phyloP scores from a whole-genome alignment of 2,329 filamentous ascomycete species.

The Moelleriella libera region DNA sequence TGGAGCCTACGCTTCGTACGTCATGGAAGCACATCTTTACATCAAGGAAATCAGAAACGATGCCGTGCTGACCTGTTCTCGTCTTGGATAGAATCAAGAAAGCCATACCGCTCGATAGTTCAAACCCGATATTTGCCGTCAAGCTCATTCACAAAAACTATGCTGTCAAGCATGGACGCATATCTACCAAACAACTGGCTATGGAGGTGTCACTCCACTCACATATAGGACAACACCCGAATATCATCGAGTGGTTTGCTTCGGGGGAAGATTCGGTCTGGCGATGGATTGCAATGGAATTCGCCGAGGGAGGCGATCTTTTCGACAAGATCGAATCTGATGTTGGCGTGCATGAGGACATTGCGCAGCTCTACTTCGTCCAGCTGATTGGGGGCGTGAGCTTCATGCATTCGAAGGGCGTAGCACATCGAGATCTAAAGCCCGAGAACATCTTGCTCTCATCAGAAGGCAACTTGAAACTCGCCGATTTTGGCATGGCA shows the following conservation, averaged over 20 bases:
- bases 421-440: constrained; percentile 83
- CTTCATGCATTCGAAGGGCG: constrained; percentile 92
- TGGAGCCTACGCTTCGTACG: constrained; percentile 91
- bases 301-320: constrained; percentile 84
- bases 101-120: constrained; percentile 57
- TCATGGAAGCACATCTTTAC: constrained; percentile 4
- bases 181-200: constrained; percentile 76
- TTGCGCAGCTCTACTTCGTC: constrained; percentile 91
- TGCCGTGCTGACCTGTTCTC: neutral
- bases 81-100: constrained; percentile 64
- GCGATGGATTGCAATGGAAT: constrained; percentile 98
- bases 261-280: constrained; percentile 74
- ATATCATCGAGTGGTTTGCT: constrained; percentile 87
- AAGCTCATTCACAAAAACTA: constrained; percentile 99
- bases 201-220: constrained; percentile 88
- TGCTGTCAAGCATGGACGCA: constrained; percentile 74
- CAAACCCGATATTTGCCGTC: constrained; percentile 77
- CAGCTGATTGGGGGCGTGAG: constrained; percentile 82
- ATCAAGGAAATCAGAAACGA: neutral
- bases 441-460: constrained; percentile 93
- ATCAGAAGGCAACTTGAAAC: constrained; percentile 71
- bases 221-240: constrained; percentile 76
- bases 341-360: constrained; percentile 83
- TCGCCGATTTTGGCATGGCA: constrained; percentile 93
- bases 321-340: constrained; percentile 99